Evolutionary conservation across 2,329 filamentous ascomycete species (phyloP), one percentile per base, ranked within the genome.

Genomic region (Cyphellophora attinorum): DNA sequence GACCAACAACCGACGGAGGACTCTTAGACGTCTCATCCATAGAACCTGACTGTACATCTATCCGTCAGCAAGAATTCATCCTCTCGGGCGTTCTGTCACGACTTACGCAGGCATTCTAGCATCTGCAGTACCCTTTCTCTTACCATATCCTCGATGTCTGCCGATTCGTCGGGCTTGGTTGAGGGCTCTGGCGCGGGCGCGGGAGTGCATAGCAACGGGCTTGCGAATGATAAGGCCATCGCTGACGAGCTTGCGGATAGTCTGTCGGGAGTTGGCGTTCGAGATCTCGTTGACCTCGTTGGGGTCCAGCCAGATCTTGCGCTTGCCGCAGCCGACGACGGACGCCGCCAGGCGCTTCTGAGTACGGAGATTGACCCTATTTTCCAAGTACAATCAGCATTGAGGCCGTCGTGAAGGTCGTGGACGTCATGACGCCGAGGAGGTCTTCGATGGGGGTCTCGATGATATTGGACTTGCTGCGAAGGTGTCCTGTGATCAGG

Each of bases 221-320:
- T 98, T 98, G 77, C 84, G 85, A 79, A 98, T 98, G 74, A 98
- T 98, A 67, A 98, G 85, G 74, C 91, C 93, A 93, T 98, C 93
- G 72, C 83, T 76, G 65, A 96, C 81, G 70, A 98, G 85, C 79
- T 98, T 98, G 76, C 93, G 89, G 80, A 98, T 82, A 58, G 89
- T 95, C 77, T 96, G 89, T 63, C 91, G 89, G 61, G 89, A 96
- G 84, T 98, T 98, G 81, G 91, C 91, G 72, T 95, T 96, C 76
- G 84, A 86, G 75, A 98, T 98, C 74, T 98, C 91, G 77, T 72
- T 91, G 73, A 88, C 79, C 77, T 98, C 91, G 69, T 93, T 96
- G 70, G 91, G 91, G 73, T 98, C 91, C 67, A 98, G 88, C 91
- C 91, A 98, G 74, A 98, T 93, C 85, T 98, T 98, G 81, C 89